Base-by-base conservation (phyloP, 2,329 filamentous ascomycete species). In the Aspergillus thermomutatus region DNA sequence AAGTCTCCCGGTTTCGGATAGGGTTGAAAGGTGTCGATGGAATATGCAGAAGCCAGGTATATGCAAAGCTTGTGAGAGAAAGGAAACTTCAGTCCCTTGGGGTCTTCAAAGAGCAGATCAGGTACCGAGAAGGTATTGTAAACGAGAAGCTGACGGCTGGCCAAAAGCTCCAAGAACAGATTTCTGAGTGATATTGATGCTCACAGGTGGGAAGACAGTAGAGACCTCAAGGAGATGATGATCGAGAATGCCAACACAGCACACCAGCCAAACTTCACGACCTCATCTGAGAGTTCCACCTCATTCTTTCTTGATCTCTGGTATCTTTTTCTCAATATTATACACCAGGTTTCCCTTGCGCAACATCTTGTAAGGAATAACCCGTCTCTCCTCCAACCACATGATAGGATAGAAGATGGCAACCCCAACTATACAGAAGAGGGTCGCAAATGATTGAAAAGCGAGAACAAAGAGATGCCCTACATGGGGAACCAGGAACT, bases 401-500 rank as follows among this genome's bases (percentile, higher is more conserved):
- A 78, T 79, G 21, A 85, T 66, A 7, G 83, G 83, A 67, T 75
- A 79, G 19, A 82, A 65, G 9, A 79, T 19, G 48, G 82, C 56
- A 1, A 85, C 79, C 0, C 85, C 85, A 1, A 88, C 1, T 1
- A 89, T 75, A 62, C 89, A 93, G 3, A 89, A 68, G 3, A 83
- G 59, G 0, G 89, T 88, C 3, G 85, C 85, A 53, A 85, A 79
- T 21, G 87, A 75, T 69, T 92, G 88, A 81, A 83, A 88, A 3
- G 80, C 60, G 72, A 83, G 79, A 1, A 91, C 72, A 1, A 87
- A 31, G 25, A 83, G 66, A 7, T 78, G 73, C 0, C 84, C 85
- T 0, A 87, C 81, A 10, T 79, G 83, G 9, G 88, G 85, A 17
- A 83, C 66, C 19, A 92, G 64, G 68, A 95, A 94, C 64, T 87